Conservation (phyloP, 495 filamentous ascomycete genomes). For the Daldinia vernicosa region DNA sequence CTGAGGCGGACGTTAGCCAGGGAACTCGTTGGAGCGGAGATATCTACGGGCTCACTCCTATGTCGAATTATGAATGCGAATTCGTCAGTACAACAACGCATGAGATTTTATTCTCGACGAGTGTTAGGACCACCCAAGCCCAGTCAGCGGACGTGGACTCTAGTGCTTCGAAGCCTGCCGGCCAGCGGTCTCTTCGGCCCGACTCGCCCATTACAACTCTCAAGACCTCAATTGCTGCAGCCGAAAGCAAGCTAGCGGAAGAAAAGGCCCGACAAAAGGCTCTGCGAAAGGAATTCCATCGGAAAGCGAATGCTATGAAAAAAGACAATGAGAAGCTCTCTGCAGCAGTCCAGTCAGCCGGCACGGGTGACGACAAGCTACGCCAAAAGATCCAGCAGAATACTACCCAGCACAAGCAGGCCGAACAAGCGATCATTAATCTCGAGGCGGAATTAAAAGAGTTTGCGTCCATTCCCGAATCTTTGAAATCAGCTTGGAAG, state of each 20-base stretch:
- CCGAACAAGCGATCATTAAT: slow-evolving; percentile 74
- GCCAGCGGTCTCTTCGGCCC: slow-evolving; percentile 71
- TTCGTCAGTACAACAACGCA: slow-evolving; percentile 80
- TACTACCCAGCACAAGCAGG: slow-evolving; percentile 79
- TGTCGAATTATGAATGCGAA: slow-evolving; percentile 85
- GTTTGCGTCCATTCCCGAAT: slow-evolving; percentile 72
- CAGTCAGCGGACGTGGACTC: slow-evolving; percentile 68
- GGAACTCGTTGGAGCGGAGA: slow-evolving; percentile 76
- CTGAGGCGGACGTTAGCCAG: slow-evolving; percentile 56
- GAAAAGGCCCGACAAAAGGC: slow-evolving; percentile 78
- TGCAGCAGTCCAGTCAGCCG: slow-evolving; percentile 71
- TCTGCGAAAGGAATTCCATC: slow-evolving; percentile 80
- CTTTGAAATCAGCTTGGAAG: slow-evolving; percentile 68
- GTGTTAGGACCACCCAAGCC: slow-evolving; percentile 79
- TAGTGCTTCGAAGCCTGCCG: slow-evolving; percentile 53
- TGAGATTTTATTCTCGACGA: slow-evolving; percentile 77
- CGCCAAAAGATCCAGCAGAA: slow-evolving; percentile 80
- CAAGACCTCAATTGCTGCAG: slow-evolving; percentile 83
- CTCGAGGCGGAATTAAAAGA: slow-evolving; percentile 72
- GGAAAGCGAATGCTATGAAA: slow-evolving; percentile 70
- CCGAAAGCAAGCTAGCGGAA: slow-evolving; percentile 80
- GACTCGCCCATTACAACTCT: slow-evolving; percentile 91
- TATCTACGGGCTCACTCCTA: slow-evolving; percentile 86
- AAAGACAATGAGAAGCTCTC: slow-evolving; percentile 84
- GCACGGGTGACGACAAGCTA: slow-evolving; percentile 82